Conservation (phyloP, 192 early-diverging fungal genomes). For the Backusella westeae region DNA sequence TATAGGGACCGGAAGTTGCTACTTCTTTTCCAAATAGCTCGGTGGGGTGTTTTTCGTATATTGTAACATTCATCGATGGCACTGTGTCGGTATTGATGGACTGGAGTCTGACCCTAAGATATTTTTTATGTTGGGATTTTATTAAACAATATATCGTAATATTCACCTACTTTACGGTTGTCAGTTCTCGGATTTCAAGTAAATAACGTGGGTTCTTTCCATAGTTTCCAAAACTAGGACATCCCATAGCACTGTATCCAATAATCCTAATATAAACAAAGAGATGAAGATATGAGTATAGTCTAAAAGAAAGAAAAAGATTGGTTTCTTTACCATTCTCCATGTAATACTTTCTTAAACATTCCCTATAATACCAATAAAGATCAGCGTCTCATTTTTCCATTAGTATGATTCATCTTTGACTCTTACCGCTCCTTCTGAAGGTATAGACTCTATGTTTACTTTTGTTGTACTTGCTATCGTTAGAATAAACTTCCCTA, state of each 20-base stretch:
- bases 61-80: slow-evolving; percentile 66
- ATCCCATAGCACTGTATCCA: slow-evolving; percentile 61
- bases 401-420: background rate
- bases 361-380: slow-evolving; percentile 46
- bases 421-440: slow-evolving; percentile 68
- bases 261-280: slow-evolving; percentile 33
- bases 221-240: slow-evolving; percentile 51
- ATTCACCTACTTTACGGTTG: slow-evolving; percentile 50
- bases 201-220: slow-evolving; percentile 67
- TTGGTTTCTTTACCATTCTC: slow-evolving; percentile 48
- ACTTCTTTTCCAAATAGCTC: slow-evolving; percentile 51
- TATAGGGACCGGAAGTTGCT: slow-evolving; percentile 57
- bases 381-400: background rate
- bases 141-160: background rate
- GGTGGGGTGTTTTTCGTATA: slow-evolving; percentile 57
- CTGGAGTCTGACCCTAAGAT: slow-evolving; percentile 62
- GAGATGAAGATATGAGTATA: background rate
- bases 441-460: slow-evolving; percentile 54
- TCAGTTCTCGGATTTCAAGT: slow-evolving; percentile 55
- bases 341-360: slow-evolving; percentile 53
- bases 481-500: slow-evolving; percentile 68
- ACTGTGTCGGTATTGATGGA: slow-evolving; percentile 59
- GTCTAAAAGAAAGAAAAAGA: background rate
- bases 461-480: slow-evolving; percentile 55
- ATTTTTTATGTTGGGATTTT: background rate